phyloP scores from a whole-genome alignment of 1,284 basidiomycete genomes.

The Meripilus lineatus region DNA sequence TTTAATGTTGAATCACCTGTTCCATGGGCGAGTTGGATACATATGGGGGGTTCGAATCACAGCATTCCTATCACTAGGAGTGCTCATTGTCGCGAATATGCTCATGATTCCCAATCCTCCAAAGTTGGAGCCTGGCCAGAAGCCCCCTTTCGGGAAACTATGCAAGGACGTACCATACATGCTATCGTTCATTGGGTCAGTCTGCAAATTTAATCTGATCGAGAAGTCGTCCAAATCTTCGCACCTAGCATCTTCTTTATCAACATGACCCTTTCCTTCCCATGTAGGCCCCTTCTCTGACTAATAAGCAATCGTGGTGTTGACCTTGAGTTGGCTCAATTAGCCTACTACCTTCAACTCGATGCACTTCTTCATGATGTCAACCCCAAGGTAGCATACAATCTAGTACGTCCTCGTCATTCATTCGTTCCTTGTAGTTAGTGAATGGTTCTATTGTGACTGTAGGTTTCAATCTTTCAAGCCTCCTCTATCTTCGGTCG shows the following conservation, averaged over 20 bases:
- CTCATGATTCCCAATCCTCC: constrained; percentile 11
- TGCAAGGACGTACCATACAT: constrained; percentile 19
- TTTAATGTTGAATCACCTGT: constrained; percentile 45
- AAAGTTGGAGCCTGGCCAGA: constrained; percentile 2
- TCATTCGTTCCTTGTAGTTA: background rate
- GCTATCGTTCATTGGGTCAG: constrained; percentile 17
- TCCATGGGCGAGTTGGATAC: constrained; percentile 35
- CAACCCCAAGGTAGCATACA: constrained; percentile 2
- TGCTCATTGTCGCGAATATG: constrained; percentile 11
- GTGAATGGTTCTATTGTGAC: background rate
- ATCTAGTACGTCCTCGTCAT: constrained; percentile 2
- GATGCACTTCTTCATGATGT: constrained; percentile 7
- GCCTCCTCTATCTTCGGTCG: constrained; percentile 16
- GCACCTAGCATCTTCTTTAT: constrained; percentile 10
- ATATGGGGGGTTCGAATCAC: constrained; percentile 32
- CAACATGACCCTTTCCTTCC: background rate
- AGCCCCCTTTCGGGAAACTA: constrained; percentile 10
- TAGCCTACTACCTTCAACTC: constrained; percentile 19
- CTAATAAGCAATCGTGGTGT: background rate
- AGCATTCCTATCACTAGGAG: constrained; percentile 9
- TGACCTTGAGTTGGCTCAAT: background rate
- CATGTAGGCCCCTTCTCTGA: background rate
- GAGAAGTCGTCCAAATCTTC: constrained; percentile 2
- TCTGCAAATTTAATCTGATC: background rate
- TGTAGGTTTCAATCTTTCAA: constrained; percentile 17